Evolutionary conservation across 768 basidiomycete genomes (phyloP).

Genomic region (Suillus weaverae): DNA sequence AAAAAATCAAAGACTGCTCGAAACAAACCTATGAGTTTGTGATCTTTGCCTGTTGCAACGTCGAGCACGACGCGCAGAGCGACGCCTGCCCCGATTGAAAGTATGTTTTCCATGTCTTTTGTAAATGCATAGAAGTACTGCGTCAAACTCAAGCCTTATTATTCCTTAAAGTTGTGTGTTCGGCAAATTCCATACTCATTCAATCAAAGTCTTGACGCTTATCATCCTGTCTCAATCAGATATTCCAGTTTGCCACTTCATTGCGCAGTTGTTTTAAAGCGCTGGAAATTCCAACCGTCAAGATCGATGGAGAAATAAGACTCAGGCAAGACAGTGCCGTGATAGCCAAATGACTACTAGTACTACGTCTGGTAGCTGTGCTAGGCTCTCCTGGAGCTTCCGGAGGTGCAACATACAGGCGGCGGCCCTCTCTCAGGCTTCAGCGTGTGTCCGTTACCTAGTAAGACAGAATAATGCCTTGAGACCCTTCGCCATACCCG

Average conservation of each 20-base stretch:
- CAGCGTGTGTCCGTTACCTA: neutral
- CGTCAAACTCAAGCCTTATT: neutral
- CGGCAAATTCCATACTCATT: neutral
- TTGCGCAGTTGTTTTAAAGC: neutral
- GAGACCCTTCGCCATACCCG: neutral
- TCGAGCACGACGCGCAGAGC: conserved; percentile 63
- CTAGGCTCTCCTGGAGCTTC: neutral
- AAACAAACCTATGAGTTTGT: conserved; percentile 31
- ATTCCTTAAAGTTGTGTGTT: neutral
- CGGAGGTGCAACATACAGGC: neutral
- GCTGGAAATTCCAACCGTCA: neutral
- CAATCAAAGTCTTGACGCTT: too few species aligned
- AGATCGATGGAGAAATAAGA: neutral
- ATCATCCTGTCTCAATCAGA: neutral
- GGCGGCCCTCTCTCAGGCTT: too few species aligned
- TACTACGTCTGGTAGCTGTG: too few species aligned
- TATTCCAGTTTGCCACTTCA: neutral
- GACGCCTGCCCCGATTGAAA: conserved; percentile 69
- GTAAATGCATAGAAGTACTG: neutral
- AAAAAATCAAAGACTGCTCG: neutral
- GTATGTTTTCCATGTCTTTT: conserved; percentile 63
- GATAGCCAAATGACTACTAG: neutral
- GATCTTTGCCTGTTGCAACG: conserved; percentile 38
- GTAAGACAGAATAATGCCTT: neutral
- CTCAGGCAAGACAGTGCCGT: too few species aligned